Evolutionary conservation across 768 basidiomycete species (phyloP), one percentile per base, ranked within the genome.

Genomic region (Lentinula lateritia): DNA sequence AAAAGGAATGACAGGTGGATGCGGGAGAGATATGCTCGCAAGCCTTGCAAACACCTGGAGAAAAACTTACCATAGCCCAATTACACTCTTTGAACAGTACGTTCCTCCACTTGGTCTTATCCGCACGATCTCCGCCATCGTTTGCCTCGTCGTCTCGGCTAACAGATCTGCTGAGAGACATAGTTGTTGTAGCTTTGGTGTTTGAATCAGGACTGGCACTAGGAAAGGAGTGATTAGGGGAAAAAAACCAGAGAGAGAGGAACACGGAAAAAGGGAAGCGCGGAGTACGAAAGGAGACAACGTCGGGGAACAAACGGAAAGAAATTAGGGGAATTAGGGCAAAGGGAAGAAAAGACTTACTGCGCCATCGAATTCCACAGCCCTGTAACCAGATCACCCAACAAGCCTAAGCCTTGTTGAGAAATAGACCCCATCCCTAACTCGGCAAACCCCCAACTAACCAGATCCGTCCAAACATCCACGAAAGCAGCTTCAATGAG

Each of bases 401-500:
- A 6, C 45, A 46, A 46, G n/a, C 45, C n/a, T n/a, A 46, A 23
- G 6, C 16, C 20, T 18, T 4, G 7, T n/a, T 7, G 18, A 46
- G 45, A 46, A 20, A n/a, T 18, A n/a, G 45, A 46, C 9, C 45
- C n/a, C 18, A 46, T 7, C 4, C 38, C 41, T 13, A 52, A 32
- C 28, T 46, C 55, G 13, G 42, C 55, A 43, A 56, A 56, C 10
- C 55, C 55, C 65, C 89, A 92, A 43, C 55, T 56, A 6, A 93
- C 75, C 42, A 93, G 74, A 71, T 92, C 90, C 64, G 88, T 90
- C 67, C 91, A 93, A 12, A 91, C 90, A 62, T 91, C 93, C 34
- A 98, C 68, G 71, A 98, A 98, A 1, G 89, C 83, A 72, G 94
- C 93, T 69, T 99, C 96, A 48, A 98, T 80, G 60, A 93, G 80